Percentiles rank a stretch among this genome's conserved stretches.
Evolutionary conservation across 2,329 filamentous ascomycete genomes (phyloP).

Genomic region (Delphinella strobiligena): DNA sequence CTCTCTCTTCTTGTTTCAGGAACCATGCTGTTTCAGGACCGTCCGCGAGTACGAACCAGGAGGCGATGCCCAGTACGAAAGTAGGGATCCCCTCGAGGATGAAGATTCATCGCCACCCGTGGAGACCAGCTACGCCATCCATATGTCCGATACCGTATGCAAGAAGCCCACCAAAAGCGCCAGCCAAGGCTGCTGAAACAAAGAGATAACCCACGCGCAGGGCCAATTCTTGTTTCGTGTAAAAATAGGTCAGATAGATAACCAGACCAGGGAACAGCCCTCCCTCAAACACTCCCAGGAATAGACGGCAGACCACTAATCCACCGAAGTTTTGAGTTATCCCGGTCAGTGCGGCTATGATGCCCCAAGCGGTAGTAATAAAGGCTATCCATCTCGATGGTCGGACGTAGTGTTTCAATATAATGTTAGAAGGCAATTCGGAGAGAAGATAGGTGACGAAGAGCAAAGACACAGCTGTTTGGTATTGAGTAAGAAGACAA

Average conservation of each 20-base stretch:
- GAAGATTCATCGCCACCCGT: conserved; percentile 64
- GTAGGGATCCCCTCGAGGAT: conserved; percentile 47
- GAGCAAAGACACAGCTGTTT: conserved; percentile 37
- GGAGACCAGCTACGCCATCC: conserved; percentile 51
- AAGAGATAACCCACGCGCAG: conserved; percentile 64
- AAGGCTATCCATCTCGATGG: conserved; percentile 54
- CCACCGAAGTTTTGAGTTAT: conserved; percentile 53
- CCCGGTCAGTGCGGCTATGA: conserved; percentile 60
- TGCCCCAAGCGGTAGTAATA: conserved; percentile 45
- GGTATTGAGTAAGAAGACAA: conserved; percentile 54
- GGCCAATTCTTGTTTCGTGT: conserved; percentile 60
- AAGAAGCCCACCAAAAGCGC: conserved; percentile 59
- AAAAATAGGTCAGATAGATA: conserved; percentile 63
- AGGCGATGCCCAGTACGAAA: conserved; percentile 42
- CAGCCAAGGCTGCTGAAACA: conserved; percentile 56
- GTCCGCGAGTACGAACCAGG: conserved; percentile 49
- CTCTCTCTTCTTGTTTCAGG: conserved; percentile 46
- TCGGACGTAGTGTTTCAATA: conserved; percentile 26
- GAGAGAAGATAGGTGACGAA: conserved; percentile 34
- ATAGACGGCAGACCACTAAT: conserved; percentile 54
- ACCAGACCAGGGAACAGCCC: conserved; percentile 59
- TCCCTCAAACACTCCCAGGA: conserved; percentile 58
- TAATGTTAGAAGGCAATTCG: conserved; percentile 34
- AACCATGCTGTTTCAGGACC: conserved; percentile 53
- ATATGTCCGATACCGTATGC: conserved; percentile 64